phyloP scores from a whole-genome alignment of 2,329 filamentous ascomycete species.

The Ascochyta clinopodiicola region DNA sequence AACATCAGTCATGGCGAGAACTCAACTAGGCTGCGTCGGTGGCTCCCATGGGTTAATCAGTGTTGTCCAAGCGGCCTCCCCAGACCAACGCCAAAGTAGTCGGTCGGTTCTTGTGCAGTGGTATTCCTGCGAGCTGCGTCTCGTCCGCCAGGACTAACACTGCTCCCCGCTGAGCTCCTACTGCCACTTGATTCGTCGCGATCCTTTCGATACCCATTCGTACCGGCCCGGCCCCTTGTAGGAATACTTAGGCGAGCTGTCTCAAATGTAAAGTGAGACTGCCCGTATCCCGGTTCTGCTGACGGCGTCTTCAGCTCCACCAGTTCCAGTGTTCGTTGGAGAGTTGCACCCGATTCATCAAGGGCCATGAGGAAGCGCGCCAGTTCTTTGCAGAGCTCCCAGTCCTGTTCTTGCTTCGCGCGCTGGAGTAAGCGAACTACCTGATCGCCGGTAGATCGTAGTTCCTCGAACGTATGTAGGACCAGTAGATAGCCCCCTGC shows the following conservation, averaged over 20 bases:
- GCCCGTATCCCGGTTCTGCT: conserved; percentile 29
- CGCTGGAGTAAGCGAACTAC: conserved; percentile 80
- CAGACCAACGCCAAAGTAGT: conserved; percentile 34
- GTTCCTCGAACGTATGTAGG: conserved; percentile 76
- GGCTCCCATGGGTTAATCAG: background rate
- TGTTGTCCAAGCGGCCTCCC: conserved; percentile 7
- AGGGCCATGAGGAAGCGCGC: conserved; percentile 94
- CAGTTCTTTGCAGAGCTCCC: conserved; percentile 94
- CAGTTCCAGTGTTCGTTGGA: conserved; percentile 72
- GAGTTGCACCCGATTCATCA: conserved; percentile 81
- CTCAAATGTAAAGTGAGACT: conserved; percentile 44
- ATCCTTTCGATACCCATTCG: conserved; percentile 21
- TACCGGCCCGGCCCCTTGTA: conserved; percentile 23
- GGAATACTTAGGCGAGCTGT: conserved; percentile 39
- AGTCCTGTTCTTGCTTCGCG: conserved; percentile 85
- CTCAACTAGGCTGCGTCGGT: background rate
- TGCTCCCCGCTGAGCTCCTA: conserved; percentile 24
- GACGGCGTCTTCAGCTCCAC: conserved; percentile 46
- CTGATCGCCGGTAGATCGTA: conserved; percentile 71
- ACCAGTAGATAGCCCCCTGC: conserved; percentile 96
- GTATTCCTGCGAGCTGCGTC: conserved; percentile 21
- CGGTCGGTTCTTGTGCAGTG: conserved; percentile 16
- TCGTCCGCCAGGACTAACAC: conserved; percentile 25
- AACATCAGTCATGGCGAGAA: background rate
- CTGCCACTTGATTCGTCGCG: conserved; percentile 10